Evolutionary conservation across 1,284 basidiomycete genomes (phyloP).

Genomic region (Trichosporon coremiiforme): DNA sequence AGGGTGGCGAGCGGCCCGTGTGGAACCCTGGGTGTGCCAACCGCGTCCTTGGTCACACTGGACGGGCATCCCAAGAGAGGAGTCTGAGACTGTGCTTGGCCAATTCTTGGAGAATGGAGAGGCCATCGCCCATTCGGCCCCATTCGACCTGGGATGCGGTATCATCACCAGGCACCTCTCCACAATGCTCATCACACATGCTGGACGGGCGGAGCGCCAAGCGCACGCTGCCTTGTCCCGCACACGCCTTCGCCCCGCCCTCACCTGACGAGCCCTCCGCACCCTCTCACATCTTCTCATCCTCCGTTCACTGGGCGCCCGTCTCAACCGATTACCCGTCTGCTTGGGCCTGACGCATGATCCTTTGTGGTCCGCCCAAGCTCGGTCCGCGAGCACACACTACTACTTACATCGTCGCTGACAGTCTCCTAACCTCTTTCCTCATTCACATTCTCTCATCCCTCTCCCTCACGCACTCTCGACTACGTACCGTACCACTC

Average conservation of each 20-base stretch:
- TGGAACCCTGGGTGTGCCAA: not conserved
- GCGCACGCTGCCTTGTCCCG: not conserved
- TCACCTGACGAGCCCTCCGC: not conserved
- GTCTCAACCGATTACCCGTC: conserved; percentile 1
- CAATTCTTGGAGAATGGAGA: not conserved
- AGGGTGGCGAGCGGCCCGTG: conserved; percentile 1
- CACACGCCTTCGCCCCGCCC: conserved; percentile 4
- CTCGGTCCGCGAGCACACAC: conserved; percentile 18
- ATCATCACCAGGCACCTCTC: not conserved
- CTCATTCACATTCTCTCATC: conserved; percentile 11
- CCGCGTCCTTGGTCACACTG: not conserved
- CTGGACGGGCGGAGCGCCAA: conserved; percentile 3
- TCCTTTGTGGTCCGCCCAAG: conserved; percentile 4
- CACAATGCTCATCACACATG: conserved; percentile 7
- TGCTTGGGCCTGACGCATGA: not conserved
- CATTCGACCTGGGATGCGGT: not conserved
- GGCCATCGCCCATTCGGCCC: not conserved
- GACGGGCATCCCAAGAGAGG: not conserved
- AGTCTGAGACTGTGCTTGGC: not conserved
- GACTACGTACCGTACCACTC: not conserved
- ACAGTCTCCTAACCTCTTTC: not conserved
- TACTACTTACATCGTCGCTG: conserved; percentile 3
- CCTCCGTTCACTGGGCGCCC: not conserved
- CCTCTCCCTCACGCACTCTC: not conserved
- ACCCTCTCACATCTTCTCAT: not conserved